Percentiles rank a stretch among this genome's conserved stretches.
phyloP scores from a whole-genome alignment of 495 filamentous ascomycete genomes.

The Neurospora pannonica region DNA sequence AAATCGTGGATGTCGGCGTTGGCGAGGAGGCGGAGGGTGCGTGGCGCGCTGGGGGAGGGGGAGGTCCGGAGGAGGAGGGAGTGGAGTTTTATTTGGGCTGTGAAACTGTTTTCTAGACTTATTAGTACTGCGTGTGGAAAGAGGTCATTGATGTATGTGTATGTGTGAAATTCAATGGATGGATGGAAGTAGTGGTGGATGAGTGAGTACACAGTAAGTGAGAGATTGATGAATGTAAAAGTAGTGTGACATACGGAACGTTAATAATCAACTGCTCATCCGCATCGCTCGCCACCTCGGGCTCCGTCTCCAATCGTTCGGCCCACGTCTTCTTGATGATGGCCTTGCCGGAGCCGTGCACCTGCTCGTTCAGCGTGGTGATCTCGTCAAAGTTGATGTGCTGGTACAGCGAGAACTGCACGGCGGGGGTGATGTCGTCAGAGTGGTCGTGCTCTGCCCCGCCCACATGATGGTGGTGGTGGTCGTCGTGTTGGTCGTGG shows the following conservation, averaged over 20 bases:
- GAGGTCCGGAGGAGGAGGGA: slow-evolving; percentile 76
- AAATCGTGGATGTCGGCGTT: slow-evolving; percentile 89
- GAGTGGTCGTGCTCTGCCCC: slow-evolving; percentile 59
- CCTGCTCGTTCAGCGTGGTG: slow-evolving; percentile 73
- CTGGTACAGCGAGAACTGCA: slow-evolving; percentile 79
- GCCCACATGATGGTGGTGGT: slow-evolving; percentile 17
- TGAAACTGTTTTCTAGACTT: no score
- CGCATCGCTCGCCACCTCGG: slow-evolving; percentile 71
- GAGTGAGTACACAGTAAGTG: no score
- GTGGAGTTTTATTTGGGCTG: slow-evolving; percentile 85
- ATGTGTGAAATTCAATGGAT: not conserved
- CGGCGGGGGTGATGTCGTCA: slow-evolving; percentile 82
- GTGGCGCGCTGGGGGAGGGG: slow-evolving; percentile 59
- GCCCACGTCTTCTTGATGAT: slow-evolving; percentile 88
- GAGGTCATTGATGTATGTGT: slow-evolving; percentile 1
- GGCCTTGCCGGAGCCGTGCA: slow-evolving; percentile 54
- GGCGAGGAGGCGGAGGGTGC: slow-evolving; percentile 71
- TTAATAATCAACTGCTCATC: slow-evolving; percentile 92
- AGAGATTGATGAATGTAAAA: no score
- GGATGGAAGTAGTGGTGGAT: slow-evolving; percentile 10
- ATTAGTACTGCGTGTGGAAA: no score
- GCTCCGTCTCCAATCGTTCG: slow-evolving; percentile 58
- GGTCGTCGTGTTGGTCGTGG: slow-evolving; percentile 21
- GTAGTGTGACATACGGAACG: slow-evolving; percentile 87
- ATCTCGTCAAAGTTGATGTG: slow-evolving; percentile 86